Conservation (phyloP, 345 rosid species). For the Schrenkiella parvula region DNA sequence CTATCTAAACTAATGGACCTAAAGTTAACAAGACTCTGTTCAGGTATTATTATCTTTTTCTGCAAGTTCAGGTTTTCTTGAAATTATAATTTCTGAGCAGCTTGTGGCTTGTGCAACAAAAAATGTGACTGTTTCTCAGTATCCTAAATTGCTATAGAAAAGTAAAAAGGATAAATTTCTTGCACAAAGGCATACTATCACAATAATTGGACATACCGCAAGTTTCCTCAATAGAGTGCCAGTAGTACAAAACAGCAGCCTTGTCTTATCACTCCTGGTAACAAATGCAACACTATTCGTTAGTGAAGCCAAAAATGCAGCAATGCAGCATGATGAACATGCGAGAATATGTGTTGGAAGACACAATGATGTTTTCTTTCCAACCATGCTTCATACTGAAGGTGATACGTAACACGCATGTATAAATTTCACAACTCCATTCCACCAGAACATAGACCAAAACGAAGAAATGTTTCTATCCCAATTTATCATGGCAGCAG, state of each 20-base stretch:
- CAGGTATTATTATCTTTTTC: background rate
- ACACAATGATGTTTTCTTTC: background rate
- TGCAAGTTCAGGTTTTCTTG: background rate
- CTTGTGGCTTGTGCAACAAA: background rate
- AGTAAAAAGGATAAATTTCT: background rate
- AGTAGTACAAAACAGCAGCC: constrained; percentile 87
- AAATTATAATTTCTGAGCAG: too few relatives aligned
- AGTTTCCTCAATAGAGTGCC: constrained; percentile 86
- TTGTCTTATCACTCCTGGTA: constrained; percentile 76
- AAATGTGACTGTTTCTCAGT: background rate
- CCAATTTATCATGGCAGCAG: too few relatives aligned
- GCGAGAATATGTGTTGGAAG: background rate
- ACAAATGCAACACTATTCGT: background rate
- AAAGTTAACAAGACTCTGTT: background rate
- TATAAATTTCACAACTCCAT: background rate
- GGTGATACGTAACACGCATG: background rate
- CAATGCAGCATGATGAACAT: background rate
- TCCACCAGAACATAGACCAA: background rate
- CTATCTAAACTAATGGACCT: background rate
- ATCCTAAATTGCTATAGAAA: background rate
- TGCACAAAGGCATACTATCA: background rate
- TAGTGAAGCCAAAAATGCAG: background rate
- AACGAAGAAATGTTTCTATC: background rate
- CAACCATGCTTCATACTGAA: background rate
- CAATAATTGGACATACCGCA: constrained; percentile 42